Base-by-base conservation (phyloP, 495 filamentous ascomycete genomes). In the Acidiella bohemica region DNA sequence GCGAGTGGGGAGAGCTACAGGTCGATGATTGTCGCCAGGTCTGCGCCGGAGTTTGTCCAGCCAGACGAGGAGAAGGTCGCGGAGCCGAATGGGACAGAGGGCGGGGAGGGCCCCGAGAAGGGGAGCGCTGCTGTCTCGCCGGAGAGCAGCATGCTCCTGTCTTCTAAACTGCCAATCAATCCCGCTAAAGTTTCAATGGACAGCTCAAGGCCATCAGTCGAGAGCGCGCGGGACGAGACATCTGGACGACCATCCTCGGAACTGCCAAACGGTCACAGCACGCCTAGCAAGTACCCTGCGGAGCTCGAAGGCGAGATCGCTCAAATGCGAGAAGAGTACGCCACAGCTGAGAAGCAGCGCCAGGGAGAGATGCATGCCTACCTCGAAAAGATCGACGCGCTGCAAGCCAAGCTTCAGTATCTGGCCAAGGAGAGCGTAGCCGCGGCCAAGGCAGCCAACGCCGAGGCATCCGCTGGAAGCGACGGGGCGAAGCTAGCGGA, bases 401-500 rank as follows among this genome's bases (percentile, higher is more conserved):
- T 97, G 8, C 81, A 94, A 56, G 74, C 83, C 5, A 95, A 95
- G 54, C 66, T 97, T 19, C 76, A 82, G 40, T 93, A 88, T 55
- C 68, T 96, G 4, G 77, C 86, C 2, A 78, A 76, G 39, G 79
- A 86, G 46, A 76, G 78, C 25, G 73, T 79, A 1, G 80, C 84
- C 21, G 66, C 78, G 0, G 78, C 86, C 4, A 72, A 73, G 45
- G 71, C 67, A 36, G 71, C 77, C 3, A 76, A 73, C 2, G 59
- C 68, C 4, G 64, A 67, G 13, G 73, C 80, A 2, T 64, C 73
- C 7, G 55, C 72, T 0, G 77, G 78, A 2, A 81, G 73, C 46
- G 23, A 62, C 4, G 82, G 93, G 38, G 82, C 77, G 55, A 83
- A 81, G 51, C 60, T 94, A 7, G 76, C 82, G 7, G 85, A 90